A percentile compares a stretch with the other conserved stretches of the same genome.
Conservation (phyloP, 2,329 filamentous ascomycete genomes). For the Hypoxylon sp. region DNA sequence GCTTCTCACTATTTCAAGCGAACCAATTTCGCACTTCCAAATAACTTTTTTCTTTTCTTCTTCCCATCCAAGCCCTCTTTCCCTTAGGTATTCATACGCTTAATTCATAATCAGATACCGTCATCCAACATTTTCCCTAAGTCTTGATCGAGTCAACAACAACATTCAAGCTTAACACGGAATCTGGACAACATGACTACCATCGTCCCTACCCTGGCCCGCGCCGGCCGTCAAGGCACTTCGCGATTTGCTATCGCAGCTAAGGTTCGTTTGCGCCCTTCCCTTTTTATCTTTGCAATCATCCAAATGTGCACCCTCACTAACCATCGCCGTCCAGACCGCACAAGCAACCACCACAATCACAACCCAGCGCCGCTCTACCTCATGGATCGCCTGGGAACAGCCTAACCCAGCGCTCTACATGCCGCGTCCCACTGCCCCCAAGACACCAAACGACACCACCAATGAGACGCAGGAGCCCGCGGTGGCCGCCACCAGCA, state of each 20-base stretch:
- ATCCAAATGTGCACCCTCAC: not conserved
- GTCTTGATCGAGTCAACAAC: not conserved
- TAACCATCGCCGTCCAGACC: conserved; percentile 15
- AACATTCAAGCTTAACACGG: not conserved
- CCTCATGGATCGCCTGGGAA: conserved; percentile 48
- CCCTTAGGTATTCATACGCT: not conserved
- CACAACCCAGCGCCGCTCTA: conserved; percentile 19
- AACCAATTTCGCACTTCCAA: not conserved
- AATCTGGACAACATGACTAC: not conserved
- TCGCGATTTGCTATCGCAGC: not conserved
- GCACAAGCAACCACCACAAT: not conserved
- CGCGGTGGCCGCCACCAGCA: not conserved
- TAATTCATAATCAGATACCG: not conserved
- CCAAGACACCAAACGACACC: not conserved
- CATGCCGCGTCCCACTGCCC: conserved; percentile 7
- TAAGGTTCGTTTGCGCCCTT: not conserved
- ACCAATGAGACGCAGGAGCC: conserved; percentile 9
- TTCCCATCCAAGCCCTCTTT: not conserved
- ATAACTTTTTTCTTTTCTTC: too few species aligned
- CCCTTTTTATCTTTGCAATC: not conserved
- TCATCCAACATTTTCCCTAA: not conserved
- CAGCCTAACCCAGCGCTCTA: conserved; percentile 45
- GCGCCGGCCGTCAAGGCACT: not conserved
- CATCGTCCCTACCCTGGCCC: not conserved
- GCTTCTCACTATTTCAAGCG: not conserved